Conservation (phyloP, 1,284 basidiomycete species). For the Cutaneotrichosporon sp. region DNA sequence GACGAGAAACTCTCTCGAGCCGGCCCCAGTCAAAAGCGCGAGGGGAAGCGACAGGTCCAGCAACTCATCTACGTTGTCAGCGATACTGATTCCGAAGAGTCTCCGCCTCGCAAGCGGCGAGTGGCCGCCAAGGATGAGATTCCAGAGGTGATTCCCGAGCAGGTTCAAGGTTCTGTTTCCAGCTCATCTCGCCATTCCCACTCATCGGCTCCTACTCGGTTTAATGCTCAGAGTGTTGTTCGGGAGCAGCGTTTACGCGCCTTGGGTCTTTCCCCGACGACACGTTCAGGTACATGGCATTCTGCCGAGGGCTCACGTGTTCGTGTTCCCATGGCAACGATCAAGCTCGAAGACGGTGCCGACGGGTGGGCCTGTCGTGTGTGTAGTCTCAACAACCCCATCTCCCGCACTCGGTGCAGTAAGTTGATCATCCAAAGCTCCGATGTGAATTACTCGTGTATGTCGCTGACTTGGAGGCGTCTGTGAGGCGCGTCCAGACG, state of each 20-base stretch:
- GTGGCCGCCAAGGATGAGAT: neutral
- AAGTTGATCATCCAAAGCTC: too few relatives aligned
- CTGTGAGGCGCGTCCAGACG: constrained; percentile 6
- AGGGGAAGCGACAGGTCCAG: neutral
- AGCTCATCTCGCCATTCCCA: neutral
- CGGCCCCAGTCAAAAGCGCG: neutral
- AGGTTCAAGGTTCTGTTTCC: too few relatives aligned
- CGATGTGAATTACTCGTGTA: too few relatives aligned
- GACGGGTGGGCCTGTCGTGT: constrained; percentile 21
- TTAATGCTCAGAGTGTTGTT: constrained; percentile 1
- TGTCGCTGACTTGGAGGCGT: neutral
- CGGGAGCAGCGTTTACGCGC: constrained; percentile 22
- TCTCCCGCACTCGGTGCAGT: constrained; percentile 36
- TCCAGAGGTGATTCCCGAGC: too few relatives aligned
- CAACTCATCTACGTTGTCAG: neutral
- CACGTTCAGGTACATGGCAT: constrained; percentile 2
- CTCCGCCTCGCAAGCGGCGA: neutral
- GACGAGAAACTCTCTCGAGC: neutral
- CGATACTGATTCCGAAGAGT: neutral
- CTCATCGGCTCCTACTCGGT: neutral
- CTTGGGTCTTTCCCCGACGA: constrained; percentile 19
- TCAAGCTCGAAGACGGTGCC: constrained; percentile 5
- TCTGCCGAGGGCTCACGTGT: neutral
- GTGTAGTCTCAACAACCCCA: constrained; percentile 35
- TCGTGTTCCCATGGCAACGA: neutral